Percentiles rank a stretch among this genome's conserved stretches.
phyloP scores from a whole-genome alignment of 495 filamentous ascomycete species.

The Durotheca rogersii region DNA sequence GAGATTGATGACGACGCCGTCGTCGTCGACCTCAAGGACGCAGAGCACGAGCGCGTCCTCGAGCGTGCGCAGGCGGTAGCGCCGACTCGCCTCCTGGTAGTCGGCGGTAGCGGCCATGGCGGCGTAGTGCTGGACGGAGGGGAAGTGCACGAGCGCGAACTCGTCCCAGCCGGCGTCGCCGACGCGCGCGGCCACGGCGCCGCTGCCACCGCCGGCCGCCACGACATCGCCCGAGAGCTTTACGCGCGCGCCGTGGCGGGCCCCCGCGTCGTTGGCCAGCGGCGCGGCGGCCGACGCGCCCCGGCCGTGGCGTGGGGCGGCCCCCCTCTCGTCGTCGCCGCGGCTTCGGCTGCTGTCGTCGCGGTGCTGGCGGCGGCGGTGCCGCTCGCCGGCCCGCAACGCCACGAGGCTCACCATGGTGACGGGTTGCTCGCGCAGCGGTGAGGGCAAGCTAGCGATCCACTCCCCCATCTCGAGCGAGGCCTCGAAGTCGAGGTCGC shows the following conservation, averaged over 20 bases:
- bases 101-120: conserved; percentile 64
- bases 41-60: conserved; percentile 66
- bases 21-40: conserved; percentile 53
- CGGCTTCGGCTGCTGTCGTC: too few relatives aligned
- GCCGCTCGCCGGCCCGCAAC: conserved; percentile 57
- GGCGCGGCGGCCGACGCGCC: too few relatives aligned
- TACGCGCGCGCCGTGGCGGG: conserved; percentile 55
- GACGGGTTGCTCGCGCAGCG: conserved; percentile 48
- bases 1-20: conserved; percentile 18
- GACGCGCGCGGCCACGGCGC: conserved; percentile 33
- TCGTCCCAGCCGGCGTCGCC: conserved; percentile 36
- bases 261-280: conserved; percentile 52
- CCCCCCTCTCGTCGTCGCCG: too few relatives aligned
- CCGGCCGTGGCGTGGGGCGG: too few relatives aligned
- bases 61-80: conserved; percentile 55
- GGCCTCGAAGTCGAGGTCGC: conserved; percentile 58
- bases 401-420: conserved; percentile 70
- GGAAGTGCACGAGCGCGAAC: conserved; percentile 68
- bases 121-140: conserved; percentile 61
- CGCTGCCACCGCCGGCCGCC: conserved; percentile 27
- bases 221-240: conserved; percentile 66
- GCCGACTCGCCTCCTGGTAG: conserved; percentile 64
- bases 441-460: conserved; percentile 40
- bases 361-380: too few relatives aligned
- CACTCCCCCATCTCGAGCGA: conserved; percentile 52